Evolutionary conservation across 1,284 basidiomycete species (phyloP), one percentile per base, ranked within the genome.

Genomic region (Moesziomyces aphidis): DNA sequence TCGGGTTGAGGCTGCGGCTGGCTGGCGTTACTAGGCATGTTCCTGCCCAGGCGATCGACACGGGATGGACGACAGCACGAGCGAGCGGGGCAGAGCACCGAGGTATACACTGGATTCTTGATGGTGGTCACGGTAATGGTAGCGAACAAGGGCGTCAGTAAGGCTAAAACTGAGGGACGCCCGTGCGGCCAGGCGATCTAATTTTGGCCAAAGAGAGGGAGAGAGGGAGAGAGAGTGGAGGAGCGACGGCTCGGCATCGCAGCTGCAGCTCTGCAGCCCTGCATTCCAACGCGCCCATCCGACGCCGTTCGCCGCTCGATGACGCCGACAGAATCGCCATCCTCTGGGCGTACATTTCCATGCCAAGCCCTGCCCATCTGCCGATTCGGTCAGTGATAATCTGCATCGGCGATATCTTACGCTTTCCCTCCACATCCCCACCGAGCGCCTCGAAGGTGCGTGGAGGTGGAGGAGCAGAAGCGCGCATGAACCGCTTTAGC

Each of bases 1-100:
- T 76, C 73, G n/a, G 65, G 57, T 86, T 89, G 23, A 86, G 84
- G 50, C 3, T 46, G 59, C 26, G 44, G 44, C 11, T 46, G 44
- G 44, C 22, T 45, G 22, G 57, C 64, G 50, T 55, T 67, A 53
- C 61, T 67, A 23, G 65, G 65, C 65, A 60, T 69, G 56, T 22
- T 63, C 61, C 45, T 49, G 47, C 28, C 26, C 23, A 28, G 17
- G 17, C 50, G 39, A 42, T 4, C 39, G 15, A 42, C 39, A 42
- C 39, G 8, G 10, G 59, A 26, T 31, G 45, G 46, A 26, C 42
- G 39, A 48, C 23, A 52, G 50, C 22, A 28, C 26, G 46, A 55
- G 55, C 49, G 47, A 50, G 39, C 39, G 6, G 7, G 19, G 39
- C 15, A 5, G n/a, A 6, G 15, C 17, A 15, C 26, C 26, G 6